Conservation (phyloP, 352 stramenopile genomes). For the Phytopythium vexans region DNA sequence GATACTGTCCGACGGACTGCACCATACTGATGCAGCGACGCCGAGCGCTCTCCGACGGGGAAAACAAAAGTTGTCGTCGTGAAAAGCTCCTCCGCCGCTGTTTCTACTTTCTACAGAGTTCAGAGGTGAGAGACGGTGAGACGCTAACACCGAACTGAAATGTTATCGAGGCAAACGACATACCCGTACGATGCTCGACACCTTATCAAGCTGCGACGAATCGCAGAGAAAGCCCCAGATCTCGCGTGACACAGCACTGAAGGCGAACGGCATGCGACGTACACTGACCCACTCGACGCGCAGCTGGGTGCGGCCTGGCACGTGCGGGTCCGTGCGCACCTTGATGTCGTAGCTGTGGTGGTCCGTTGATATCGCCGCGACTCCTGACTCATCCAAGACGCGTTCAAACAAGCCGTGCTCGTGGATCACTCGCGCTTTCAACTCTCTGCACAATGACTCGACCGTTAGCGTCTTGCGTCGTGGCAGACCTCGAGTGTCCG, state of each 20-base stretch:
- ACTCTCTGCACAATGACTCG: no score
- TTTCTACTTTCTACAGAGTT: conserved; percentile 15
- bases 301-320: conserved; percentile 7
- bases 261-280: conserved; percentile 30
- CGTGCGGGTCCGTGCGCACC: conserved; percentile 9
- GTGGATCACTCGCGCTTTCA: not conserved
- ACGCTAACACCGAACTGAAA: not conserved
- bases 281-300: conserved; percentile 21
- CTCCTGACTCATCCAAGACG: conserved; percentile 10
- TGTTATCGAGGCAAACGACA: not conserved
- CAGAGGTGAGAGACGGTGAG: not conserved
- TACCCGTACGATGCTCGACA: conserved; percentile 10
- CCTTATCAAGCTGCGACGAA: conserved; percentile 16
- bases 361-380: conserved; percentile 14
- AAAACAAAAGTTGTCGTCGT: conserved; percentile 21
- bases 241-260: conserved; percentile 23
- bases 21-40: conserved; percentile 8
- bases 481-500: no score
- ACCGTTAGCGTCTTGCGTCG: no score
- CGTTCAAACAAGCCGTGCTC: conserved; percentile 13
- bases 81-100: conserved; percentile 17
- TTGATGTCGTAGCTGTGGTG: conserved; percentile 21
- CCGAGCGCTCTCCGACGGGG: conserved; percentile 10
- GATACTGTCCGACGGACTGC: conserved; percentile 8
- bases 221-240: conserved; percentile 29